Evolutionary conservation across 2,329 filamentous ascomycete genomes (phyloP), one percentile per base, ranked within the genome.

Genomic region (Trichophyton equinum): DNA sequence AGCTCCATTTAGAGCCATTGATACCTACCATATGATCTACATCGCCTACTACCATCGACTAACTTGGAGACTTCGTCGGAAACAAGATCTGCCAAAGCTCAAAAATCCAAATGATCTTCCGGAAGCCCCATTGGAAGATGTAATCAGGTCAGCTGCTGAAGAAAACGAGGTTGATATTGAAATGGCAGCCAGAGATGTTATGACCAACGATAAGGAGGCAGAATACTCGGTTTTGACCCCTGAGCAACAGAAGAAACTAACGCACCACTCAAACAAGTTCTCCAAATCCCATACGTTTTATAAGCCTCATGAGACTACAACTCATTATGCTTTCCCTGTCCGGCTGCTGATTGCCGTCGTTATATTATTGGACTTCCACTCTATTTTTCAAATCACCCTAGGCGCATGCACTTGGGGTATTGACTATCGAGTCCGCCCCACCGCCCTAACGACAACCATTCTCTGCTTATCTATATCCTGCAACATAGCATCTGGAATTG

Each of bases 1-100:
- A 36, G 84, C 83, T 0, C 86, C 89, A 0, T 95, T 92, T 71
- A 84, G 89, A 38, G 82, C 82, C 3, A 79, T 92, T 5, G 89
- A 95, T 70, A 94, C 89, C 0, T 95, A 95, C 71, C 89, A 94
- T 72, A 91, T 94, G 88, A 82, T 85, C 47, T 92, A 84, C 72
- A 87, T 95, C 63, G 85, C 86, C 0, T 86, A 85, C 64, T 92
- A 91, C 68, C 84, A 83, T 61, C 78, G 80, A 61, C 70, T 82
- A 55, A 87, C 85, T 2, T 87, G 85, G 84, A 81, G 82, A 58
- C 75, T 81, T 13, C 82, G 87, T 25, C 79, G 83, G 64, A 82
- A 85, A 70, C 78, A 82, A 15, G 76, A 75, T 38, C 77, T 89
- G 0, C 85, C 85, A 0, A 75, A 82, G 3, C 75, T 89, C 6